phyloP scores from a whole-genome alignment of 148 eudicot genomes.

The Vaccinium myrtillus region DNA sequence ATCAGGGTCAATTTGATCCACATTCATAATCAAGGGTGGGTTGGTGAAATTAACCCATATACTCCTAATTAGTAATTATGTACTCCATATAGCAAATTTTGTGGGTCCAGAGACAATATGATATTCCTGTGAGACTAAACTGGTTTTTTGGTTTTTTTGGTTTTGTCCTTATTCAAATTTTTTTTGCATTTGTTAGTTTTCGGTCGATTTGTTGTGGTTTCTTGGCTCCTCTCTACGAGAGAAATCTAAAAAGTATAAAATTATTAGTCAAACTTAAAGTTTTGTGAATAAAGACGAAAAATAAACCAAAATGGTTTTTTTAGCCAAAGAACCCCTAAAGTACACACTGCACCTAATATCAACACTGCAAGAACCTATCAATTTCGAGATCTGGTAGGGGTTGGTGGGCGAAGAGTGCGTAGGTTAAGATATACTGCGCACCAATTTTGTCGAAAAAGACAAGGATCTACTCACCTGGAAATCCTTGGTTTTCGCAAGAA shows the following conservation, averaged over 20 bases:
- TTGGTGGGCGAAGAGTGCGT: conserved; percentile 14
- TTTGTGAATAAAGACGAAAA: too few species aligned
- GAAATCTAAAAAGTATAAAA: too few species aligned
- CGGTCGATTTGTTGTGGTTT: too few species aligned
- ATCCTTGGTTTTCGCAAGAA: conserved; percentile 1
- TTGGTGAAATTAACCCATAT: not conserved
- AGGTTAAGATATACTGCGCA: conserved; percentile 21
- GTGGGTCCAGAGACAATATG: not conserved
- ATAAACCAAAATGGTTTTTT: too few species aligned
- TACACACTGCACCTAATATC: not conserved
- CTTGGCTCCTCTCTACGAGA: too few species aligned
- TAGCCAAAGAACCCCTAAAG: too few species aligned
- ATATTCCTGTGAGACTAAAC: not conserved
- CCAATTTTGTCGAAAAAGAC: conserved; percentile 40
- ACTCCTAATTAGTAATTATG: too few species aligned
- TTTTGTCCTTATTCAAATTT: too few species aligned
- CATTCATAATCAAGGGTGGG: not conserved
- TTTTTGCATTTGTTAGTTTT: too few species aligned
- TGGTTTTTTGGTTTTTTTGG: too few species aligned
- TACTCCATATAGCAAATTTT: not conserved
- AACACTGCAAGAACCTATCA: not conserved
- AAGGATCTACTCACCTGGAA: conserved; percentile 22
- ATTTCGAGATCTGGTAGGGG: conserved; percentile 31
- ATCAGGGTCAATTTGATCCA: not conserved
- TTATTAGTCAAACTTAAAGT: too few species aligned